phyloP scores from a whole-genome alignment of 1,284 basidiomycete genomes.

The Phellinidium pouzarii region DNA sequence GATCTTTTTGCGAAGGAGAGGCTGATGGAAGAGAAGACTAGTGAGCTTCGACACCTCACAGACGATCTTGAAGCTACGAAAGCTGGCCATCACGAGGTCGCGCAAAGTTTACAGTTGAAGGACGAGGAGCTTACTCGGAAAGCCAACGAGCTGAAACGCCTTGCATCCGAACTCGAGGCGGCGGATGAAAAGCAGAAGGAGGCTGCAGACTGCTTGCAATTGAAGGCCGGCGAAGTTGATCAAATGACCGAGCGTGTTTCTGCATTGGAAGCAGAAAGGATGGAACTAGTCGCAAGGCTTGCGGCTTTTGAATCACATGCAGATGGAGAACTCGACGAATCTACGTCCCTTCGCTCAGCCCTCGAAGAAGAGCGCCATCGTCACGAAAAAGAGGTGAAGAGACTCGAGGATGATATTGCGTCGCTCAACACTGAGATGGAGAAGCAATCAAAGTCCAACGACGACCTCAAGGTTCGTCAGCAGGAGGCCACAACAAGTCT shows the following conservation, averaged over 20 bases:
- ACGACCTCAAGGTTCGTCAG: constrained; percentile 10
- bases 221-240: not conserved
- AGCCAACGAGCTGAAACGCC: not conserved
- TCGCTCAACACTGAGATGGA: constrained; percentile 2
- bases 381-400: constrained; percentile 3
- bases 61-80: constrained; percentile 3
- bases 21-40: not conserved
- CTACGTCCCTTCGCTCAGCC: constrained; percentile 1
- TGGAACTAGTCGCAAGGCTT: constrained; percentile 6
- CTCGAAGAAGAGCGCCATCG: constrained; percentile 11
- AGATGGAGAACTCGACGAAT: constrained; percentile 1
- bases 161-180: constrained; percentile 4
- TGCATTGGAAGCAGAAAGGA: constrained; percentile 8
- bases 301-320: constrained; percentile 10
- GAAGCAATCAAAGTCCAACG: not conserved
- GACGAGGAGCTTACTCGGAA: not conserved
- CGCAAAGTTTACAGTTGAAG: not conserved
- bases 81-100: not conserved
- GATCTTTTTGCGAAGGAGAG: constrained; percentile 2
- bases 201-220: not conserved
- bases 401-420: constrained; percentile 26
- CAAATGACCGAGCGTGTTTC: not conserved
- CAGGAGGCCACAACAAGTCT: constrained; percentile 1
- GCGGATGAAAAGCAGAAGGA: not conserved
- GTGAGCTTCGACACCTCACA: not conserved